phyloP scores from a whole-genome alignment of 2,329 filamentous ascomycete species.

The Aspergillus ibericus region DNA sequence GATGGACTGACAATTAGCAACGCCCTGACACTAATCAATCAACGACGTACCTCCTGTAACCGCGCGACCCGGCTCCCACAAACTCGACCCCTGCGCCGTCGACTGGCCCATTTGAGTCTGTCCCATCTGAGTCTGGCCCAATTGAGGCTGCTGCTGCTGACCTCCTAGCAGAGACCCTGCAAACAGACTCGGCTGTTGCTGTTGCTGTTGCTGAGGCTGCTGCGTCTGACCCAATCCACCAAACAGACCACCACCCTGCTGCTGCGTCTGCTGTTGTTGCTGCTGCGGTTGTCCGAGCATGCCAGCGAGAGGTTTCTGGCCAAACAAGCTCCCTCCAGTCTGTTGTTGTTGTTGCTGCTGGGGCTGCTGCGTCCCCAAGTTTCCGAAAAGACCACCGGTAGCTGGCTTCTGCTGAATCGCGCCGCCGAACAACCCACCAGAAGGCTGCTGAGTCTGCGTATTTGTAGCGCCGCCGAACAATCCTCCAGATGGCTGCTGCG shows the following conservation, averaged over 20 bases:
- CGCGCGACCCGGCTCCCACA: conserved; percentile 47
- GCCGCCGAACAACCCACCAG: conserved; percentile 42
- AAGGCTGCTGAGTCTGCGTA: conserved; percentile 18
- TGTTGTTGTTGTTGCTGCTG: conserved; percentile 27
- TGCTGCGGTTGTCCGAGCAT: not conserved
- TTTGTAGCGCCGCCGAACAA: conserved; percentile 36
- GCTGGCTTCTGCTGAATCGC: conserved; percentile 28
- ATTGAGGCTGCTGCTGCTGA: conserved; percentile 32
- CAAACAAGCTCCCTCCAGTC: not conserved
- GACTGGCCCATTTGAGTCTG: conserved; percentile 40
- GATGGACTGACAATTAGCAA: conserved; percentile 49
- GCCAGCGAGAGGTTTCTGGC: not conserved
- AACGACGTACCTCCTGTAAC: conserved; percentile 41
- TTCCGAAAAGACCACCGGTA: conserved; percentile 25
- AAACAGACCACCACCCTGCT: conserved; percentile 44
- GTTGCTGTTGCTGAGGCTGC: conserved; percentile 43
- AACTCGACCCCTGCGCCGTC: conserved; percentile 39
- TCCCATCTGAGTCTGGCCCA: conserved; percentile 12
- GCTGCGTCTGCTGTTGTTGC: conserved; percentile 26
- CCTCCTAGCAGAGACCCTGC: conserved; percentile 30
- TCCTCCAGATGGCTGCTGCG: conserved; percentile 32
- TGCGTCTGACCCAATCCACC: conserved; percentile 31
- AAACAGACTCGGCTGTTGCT: conserved; percentile 28
- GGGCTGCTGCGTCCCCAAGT: conserved; percentile 20
- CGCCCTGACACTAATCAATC: conserved; percentile 11